A percentile compares a stretch with the other conserved stretches of the same genome.
Evolutionary conservation across 1,284 basidiomycete genomes (phyloP).

Genomic region (Rhodofomes roseus): DNA sequence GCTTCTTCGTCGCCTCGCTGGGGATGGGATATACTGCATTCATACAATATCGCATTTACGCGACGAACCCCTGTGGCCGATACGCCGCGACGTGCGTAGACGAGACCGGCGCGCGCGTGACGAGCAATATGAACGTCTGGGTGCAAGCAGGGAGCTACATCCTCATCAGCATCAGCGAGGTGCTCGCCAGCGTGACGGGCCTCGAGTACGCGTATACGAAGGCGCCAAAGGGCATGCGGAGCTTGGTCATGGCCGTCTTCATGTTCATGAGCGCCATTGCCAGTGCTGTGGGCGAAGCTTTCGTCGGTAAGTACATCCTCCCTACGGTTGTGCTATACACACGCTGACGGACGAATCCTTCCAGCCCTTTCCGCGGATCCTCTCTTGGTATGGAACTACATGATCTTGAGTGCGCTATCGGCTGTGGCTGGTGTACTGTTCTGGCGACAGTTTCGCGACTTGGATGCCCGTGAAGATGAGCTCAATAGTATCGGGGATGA

Average conservation of each 20-base stretch:
- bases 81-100: slow-evolving; percentile 52
- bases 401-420: slow-evolving; percentile 36
- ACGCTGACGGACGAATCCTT: not conserved
- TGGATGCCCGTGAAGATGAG: slow-evolving; percentile 61
- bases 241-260: slow-evolving; percentile 71
- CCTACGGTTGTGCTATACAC: not conserved
- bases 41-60: slow-evolving; percentile 76
- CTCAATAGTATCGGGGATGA: slow-evolving; percentile 47
- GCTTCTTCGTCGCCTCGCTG: slow-evolving; percentile 62
- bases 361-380: slow-evolving; percentile 41
- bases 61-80: slow-evolving; percentile 64
- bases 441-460: slow-evolving; percentile 55
- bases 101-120: slow-evolving; percentile 34
- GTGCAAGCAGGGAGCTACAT: slow-evolving; percentile 61
- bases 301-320: slow-evolving; percentile 27
- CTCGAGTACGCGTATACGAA: slow-evolving; percentile 89
- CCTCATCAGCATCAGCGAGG: slow-evolving; percentile 40
- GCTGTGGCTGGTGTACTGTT: slow-evolving; percentile 47
- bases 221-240: slow-evolving; percentile 77
- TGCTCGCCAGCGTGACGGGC: slow-evolving; percentile 80
- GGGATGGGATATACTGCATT: slow-evolving; percentile 70
- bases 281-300: slow-evolving; percentile 64
- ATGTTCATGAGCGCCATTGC: slow-evolving; percentile 68
- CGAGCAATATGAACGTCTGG: slow-evolving; percentile 72
- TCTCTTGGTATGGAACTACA: slow-evolving; percentile 51